Base-by-base conservation (phyloP, 495 filamentous ascomycete species). In the Aspergillus funiculosus region DNA sequence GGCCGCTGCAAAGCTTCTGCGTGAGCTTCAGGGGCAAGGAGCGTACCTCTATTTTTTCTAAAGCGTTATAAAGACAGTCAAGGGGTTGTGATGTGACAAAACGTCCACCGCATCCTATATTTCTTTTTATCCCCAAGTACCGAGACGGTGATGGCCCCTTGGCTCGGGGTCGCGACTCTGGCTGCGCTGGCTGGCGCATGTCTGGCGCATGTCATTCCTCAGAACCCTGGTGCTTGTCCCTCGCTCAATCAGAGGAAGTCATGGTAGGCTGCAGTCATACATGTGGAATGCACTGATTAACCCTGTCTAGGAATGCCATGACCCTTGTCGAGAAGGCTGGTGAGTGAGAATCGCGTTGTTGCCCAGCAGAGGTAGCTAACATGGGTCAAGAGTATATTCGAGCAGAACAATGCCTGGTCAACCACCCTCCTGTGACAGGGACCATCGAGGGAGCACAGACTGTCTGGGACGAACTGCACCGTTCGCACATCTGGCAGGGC, bases 331-430 rank as follows among this genome's bases (percentile, higher is more conserved):
- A 43, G 6, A 31, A 43, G 28, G 19, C 28, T 20, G 40, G 40
- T 43, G n/a, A 34, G 28, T 2, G 6, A 7, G 28, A 2, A 30
- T 13, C 14, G 28, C 11, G 14, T 11, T 5, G n/a, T 4, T 6
- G 11, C 11, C 7, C 2, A 22, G 7, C 11, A 1, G 6, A n/a
- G 4, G 21, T 37, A 6, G 17, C 4, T 6, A 15, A 32, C 20
- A 43, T 17, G 1, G 10, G 11, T 3, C 3, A 11, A 43, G 40
- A 43, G 14, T 43, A 34, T 19, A 24, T 43, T 13, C 28, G 20
- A 9, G 40, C 40, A n/a, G 40, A 31, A 34, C 40, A 21, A 34
- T 43, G 40, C n/a, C n/a, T 43, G 40, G 34, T 43, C 22, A 34
- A 17, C 18, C 40, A 43, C 19, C 28, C 40, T 4, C 40, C 40